These are phyloP conservation scores for Dipteronia sinensis DNA, from an alignment of 345 rosid species.

Conservation along the genomic window DNA sequence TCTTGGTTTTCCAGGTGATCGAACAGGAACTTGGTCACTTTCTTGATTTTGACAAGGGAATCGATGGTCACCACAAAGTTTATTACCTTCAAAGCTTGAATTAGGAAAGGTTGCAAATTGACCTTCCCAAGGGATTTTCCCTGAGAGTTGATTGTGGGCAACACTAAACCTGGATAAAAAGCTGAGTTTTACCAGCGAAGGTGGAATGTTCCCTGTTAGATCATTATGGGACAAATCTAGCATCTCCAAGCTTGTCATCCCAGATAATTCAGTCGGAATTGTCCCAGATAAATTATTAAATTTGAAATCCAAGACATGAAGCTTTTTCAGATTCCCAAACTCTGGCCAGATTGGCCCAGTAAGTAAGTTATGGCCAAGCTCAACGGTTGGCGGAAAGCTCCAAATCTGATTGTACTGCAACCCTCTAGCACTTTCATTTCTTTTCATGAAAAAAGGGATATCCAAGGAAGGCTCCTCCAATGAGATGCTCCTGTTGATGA, in stretches of 20 bases:
- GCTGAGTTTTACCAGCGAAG: conserved; percentile 36
- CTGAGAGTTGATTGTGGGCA: conserved; percentile 56
- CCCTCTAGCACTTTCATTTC: conserved; percentile 48
- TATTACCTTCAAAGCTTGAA: conserved; percentile 78
- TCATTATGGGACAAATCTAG: conserved; percentile 53
- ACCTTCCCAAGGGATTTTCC: conserved; percentile 59
- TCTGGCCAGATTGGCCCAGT: conserved; percentile 48
- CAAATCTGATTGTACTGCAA: conserved; percentile 65
- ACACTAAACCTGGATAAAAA: conserved; percentile 65
- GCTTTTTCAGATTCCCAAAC: conserved; percentile 55
- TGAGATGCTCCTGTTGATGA: conserved; percentile 42
- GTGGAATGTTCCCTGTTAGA: conserved; percentile 45
- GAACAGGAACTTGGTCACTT: conserved; percentile 6
- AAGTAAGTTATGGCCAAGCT: conserved; percentile 26
- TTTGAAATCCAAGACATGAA: conserved; percentile 50
- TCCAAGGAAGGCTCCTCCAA: conserved; percentile 56
- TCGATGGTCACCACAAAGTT: conserved; percentile 74
- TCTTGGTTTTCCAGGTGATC: conserved; percentile 25
- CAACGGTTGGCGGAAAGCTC: conserved; percentile 32
- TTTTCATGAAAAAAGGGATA: conserved; percentile 60
- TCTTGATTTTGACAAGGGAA: conserved; percentile 35
- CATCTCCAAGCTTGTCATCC: conserved; percentile 55
- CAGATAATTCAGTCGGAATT: conserved; percentile 46
- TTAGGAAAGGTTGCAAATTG: conserved; percentile 79
- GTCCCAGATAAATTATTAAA: conserved; percentile 42